phyloP scores from a whole-genome alignment of 2,329 filamentous ascomycete genomes.

The Exophiala lecanii-corni region DNA sequence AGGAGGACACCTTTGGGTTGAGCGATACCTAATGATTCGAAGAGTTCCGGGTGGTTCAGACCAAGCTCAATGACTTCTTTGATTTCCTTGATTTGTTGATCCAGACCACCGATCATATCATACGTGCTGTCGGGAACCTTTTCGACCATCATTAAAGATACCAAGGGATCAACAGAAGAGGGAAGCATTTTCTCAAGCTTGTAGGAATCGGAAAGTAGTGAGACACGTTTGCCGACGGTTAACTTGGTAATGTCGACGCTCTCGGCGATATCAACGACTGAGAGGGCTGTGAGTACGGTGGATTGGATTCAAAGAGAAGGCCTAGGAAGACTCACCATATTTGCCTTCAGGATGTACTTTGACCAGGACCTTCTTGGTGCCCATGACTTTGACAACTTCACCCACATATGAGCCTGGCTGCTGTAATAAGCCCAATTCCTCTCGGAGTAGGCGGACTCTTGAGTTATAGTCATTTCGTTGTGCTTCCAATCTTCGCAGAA shows the following conservation, averaged over 20 bases:
- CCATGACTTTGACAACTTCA: conserved; percentile 99
- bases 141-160: conserved; percentile 99
- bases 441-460: conserved; percentile 84
- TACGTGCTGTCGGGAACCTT: conserved; percentile 99
- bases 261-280: conserved; percentile 96
- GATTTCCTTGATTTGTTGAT: conserved; percentile 99
- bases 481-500: conserved; percentile 88
- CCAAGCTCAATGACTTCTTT: conserved; percentile 99
- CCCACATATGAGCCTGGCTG: conserved; percentile 97
- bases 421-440: conserved; percentile 92
- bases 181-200: conserved; percentile 98
- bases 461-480: conserved; percentile 99
- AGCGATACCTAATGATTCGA: conserved; percentile 97
- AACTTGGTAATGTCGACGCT: conserved; percentile 92
- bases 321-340: conserved; percentile 72
- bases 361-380: conserved; percentile 97
- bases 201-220: conserved; percentile 93
- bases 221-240: conserved; percentile 94
- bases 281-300: conserved; percentile 18
- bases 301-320: no score
- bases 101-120: conserved; percentile 98
- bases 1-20: conserved; percentile 96
- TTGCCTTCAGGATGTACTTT: conserved; percentile 99
- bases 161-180: conserved; percentile 94
- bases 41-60: conserved; percentile 95